phyloP scores from a whole-genome alignment of 306 rosid genomes.

The Cucurbita ficifolia region DNA sequence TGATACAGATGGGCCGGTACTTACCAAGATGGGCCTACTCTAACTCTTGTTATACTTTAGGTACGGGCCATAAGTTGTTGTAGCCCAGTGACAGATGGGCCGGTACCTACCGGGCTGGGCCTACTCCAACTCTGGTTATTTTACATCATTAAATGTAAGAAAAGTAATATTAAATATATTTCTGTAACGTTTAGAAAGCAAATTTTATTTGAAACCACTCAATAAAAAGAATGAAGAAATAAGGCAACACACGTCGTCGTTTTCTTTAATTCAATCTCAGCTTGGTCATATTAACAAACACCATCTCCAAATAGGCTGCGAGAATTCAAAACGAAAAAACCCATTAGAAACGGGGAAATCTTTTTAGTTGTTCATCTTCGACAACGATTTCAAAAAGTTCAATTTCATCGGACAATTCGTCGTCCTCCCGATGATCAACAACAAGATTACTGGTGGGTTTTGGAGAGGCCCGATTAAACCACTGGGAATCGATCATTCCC shows the following conservation, averaged over 20 bases:
- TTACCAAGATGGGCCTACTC: not conserved
- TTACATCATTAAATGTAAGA: no score
- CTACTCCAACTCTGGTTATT: not conserved
- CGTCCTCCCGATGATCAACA: conserved; percentile 14
- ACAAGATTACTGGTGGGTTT: conserved; percentile 21
- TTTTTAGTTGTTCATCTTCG: conserved; percentile 9
- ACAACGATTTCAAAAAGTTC: conserved; percentile 40
- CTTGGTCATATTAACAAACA: not conserved
- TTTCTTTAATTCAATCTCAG: not conserved
- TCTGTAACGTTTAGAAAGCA: no score
- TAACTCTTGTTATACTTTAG: not conserved
- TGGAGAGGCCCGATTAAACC: conserved; percentile 24
- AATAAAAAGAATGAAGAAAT: not conserved
- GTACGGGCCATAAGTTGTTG: no score
- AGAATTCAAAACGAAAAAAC: not conserved
- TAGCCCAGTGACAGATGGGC: not conserved
- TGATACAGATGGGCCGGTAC: not conserved
- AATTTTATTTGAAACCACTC: no score
- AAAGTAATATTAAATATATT: no score
- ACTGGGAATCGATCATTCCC: conserved; percentile 75
- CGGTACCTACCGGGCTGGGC: not conserved
- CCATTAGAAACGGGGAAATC: not conserved
- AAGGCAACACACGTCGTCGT: not conserved
- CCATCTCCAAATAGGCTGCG: no score
- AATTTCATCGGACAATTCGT: conserved; percentile 25